Percentiles rank a stretch among this genome's conserved stretches.
These are phyloP conservation scores for Lunularia cruciata DNA, from an alignment of 225 moss, liverwort and hornwort genomes.

Conservation along the genomic window DNA sequence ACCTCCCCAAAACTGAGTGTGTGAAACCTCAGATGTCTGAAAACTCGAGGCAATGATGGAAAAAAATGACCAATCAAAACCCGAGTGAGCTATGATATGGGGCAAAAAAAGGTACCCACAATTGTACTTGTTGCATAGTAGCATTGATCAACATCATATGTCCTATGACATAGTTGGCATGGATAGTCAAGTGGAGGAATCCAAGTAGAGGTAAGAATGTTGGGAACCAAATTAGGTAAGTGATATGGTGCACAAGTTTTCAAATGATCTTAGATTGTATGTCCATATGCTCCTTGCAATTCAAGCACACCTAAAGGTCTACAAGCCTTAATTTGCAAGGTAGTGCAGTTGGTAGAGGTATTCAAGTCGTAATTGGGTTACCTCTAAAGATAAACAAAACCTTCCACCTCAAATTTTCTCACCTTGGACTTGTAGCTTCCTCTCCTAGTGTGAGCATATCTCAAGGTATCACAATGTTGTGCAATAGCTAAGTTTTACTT, in stretches of 20 bases:
- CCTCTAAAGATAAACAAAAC: not conserved
- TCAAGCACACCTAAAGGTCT: not conserved
- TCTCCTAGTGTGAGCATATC: not conserved
- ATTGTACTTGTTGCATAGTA: not conserved
- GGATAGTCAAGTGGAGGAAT: conserved; percentile 15
- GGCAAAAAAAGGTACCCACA: too few species aligned
- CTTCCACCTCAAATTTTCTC: not conserved
- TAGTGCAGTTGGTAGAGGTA: not conserved
- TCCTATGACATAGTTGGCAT: not conserved
- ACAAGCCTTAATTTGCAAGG: not conserved
- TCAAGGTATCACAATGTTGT: too few species aligned
- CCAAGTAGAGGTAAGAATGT: conserved; percentile 9
- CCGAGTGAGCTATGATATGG: too few species aligned
- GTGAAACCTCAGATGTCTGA: too few species aligned
- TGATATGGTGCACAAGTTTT: conserved; percentile 10
- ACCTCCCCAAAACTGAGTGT: too few species aligned
- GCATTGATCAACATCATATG: conserved; percentile 1
- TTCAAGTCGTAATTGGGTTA: not conserved
- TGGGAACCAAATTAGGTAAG: conserved; percentile 13
- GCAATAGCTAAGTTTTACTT: not conserved
- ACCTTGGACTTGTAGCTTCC: not conserved
- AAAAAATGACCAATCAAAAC: too few species aligned
- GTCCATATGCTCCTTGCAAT: too few species aligned
- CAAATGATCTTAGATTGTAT: too few species aligned
- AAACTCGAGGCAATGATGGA: too few species aligned